phyloP scores from a whole-genome alignment of 495 filamentous ascomycete species.

The Daldinia childiae region DNA sequence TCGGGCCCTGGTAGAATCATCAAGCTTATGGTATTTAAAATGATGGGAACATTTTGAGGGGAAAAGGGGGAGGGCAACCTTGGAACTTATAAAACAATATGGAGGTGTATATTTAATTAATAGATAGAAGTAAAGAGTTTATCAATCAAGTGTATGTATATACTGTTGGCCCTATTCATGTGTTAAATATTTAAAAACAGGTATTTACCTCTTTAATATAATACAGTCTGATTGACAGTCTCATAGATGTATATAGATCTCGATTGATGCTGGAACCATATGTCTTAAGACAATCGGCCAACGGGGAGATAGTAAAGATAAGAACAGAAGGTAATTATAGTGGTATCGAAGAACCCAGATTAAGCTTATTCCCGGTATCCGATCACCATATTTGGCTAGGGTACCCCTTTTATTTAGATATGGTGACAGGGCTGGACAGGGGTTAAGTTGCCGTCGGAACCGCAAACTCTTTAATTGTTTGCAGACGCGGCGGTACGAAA shows the following conservation, averaged over 20 bases:
- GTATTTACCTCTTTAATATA: too few relatives aligned
- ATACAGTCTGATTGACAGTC: not conserved
- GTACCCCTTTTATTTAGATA: constrained; percentile 11
- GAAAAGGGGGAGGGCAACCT: too few relatives aligned
- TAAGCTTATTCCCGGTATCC: not conserved
- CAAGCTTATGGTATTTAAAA: too few relatives aligned
- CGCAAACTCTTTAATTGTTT: not conserved
- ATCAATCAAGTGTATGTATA: too few relatives aligned
- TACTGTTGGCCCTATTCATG: too few relatives aligned
- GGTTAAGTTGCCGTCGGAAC: constrained; percentile 7
- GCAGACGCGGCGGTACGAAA: not conserved
- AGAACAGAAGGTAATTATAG: not conserved
- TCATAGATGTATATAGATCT: not conserved
- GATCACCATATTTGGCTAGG: not conserved
- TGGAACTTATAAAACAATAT: too few relatives aligned
- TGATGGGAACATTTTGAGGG: not conserved
- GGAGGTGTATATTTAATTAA: too few relatives aligned
- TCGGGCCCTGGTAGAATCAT: too few relatives aligned
- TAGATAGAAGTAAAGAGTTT: too few relatives aligned
- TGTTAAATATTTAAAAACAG: too few relatives aligned
- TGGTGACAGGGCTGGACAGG: not conserved
- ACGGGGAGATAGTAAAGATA: not conserved
- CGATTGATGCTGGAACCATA: too few relatives aligned
- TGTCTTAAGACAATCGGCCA: constrained; percentile 9
- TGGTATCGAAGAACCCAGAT: constrained; percentile 1